Conservation (phyloP, 306 rosid genomes). For the Crataegus laevigata region DNA sequence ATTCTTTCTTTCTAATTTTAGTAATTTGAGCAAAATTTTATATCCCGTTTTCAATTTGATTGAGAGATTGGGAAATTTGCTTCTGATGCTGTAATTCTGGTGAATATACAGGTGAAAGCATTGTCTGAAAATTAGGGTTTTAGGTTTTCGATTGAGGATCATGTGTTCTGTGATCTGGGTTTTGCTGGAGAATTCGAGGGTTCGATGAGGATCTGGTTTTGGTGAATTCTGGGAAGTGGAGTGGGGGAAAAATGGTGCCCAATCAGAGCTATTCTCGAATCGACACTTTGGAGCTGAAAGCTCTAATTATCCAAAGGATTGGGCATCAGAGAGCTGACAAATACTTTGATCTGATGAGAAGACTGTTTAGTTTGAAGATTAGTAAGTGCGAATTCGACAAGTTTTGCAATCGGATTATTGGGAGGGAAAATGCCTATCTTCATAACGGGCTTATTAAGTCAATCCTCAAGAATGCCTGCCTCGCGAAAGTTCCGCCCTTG, state of each 20-base stretch:
- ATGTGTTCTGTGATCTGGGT: slow-evolving; percentile 27
- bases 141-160: slow-evolving; percentile 32
- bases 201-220: slow-evolving; percentile 20
- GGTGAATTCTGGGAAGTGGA: slow-evolving; percentile 14
- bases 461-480: slow-evolving; percentile 63
- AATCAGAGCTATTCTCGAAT: slow-evolving; percentile 52
- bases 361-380: slow-evolving; percentile 57
- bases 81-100: slow-evolving; percentile 25
- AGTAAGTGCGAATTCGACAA: slow-evolving; percentile 64
- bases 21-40: background rate
- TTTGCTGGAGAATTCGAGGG: slow-evolving; percentile 29
- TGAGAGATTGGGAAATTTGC: background rate
- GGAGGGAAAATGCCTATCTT: slow-evolving; percentile 69
- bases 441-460: slow-evolving; percentile 72
- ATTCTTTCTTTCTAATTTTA: background rate
- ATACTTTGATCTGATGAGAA: slow-evolving; percentile 68
- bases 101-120: slow-evolving; percentile 27
- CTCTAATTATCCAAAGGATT: slow-evolving; percentile 49
- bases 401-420: slow-evolving; percentile 54
- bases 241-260: slow-evolving; percentile 31
- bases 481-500: slow-evolving; percentile 63
- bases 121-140: slow-evolving; percentile 48
- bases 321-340: slow-evolving; percentile 64
- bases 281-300: slow-evolving; percentile 67
- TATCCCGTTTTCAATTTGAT: background rate